Evolutionary conservation across 345 rosid genomes (phyloP).

Genomic region (Salix dunnii): DNA sequence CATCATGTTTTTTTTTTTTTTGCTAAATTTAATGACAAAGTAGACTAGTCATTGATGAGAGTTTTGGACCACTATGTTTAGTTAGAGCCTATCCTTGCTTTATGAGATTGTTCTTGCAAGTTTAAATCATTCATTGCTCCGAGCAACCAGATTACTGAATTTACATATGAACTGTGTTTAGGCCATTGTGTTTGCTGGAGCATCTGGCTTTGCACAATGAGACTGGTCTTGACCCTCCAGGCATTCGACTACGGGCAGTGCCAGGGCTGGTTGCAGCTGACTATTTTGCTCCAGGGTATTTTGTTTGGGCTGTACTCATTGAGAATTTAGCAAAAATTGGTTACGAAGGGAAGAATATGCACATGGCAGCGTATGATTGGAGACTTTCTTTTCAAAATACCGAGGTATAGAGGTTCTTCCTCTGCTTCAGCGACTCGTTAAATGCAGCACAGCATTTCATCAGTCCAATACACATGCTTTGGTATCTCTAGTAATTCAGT

Average conservation of each 20-base stretch:
- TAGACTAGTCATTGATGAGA: not conserved
- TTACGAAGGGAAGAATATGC: slow-evolving; percentile 60
- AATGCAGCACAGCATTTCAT: not conserved
- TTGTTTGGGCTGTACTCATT: slow-evolving; percentile 72
- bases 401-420: slow-evolving; percentile 19
- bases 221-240: slow-evolving; percentile 78
- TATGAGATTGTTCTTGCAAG: not conserved
- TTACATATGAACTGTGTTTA: slow-evolving; percentile 6
- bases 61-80: not conserved
- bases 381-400: slow-evolving; percentile 33
- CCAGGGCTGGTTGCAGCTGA: slow-evolving; percentile 61
- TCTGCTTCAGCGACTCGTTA: not conserved
- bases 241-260: slow-evolving; percentile 56
- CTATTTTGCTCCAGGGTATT: slow-evolving; percentile 55
- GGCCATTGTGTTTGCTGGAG: slow-evolving; percentile 75
- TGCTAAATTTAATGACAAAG: not conserved
- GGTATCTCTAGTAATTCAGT: not conserved
- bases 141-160: not conserved
- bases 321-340: slow-evolving; percentile 76
- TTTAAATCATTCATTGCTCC: not conserved
- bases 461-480: not conserved
- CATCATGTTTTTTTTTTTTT: no score
- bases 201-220: slow-evolving; percentile 62
- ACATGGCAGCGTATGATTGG: slow-evolving; percentile 33
- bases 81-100: not conserved